Evolutionary conservation across 1,139 yeast genomes (phyloP).

Genomic region (Hanseniaspora gamundiae): DNA sequence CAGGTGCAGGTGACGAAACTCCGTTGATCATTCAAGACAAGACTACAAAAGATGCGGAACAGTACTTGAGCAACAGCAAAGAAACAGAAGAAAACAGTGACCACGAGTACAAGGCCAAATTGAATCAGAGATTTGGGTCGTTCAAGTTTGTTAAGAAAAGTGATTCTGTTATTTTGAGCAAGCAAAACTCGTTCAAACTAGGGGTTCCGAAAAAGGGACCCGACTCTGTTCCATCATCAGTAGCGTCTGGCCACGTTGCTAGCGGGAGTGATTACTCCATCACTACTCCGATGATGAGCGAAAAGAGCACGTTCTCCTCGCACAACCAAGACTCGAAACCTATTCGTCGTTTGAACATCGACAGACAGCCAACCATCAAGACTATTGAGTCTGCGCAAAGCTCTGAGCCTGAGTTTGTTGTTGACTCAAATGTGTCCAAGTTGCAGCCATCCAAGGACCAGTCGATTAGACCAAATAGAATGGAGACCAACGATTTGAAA

Average conservation of each 20-base stretch:
- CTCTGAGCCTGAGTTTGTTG: not conserved
- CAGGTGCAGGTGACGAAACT: not conserved
- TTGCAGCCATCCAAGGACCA: not conserved
- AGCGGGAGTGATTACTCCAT: constrained; percentile 22
- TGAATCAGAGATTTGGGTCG: constrained; percentile 3
- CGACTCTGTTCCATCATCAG: constrained; percentile 14
- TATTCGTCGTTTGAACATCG: not conserved
- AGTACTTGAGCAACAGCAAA: not conserved
- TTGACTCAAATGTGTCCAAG: not conserved
- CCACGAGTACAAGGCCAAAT: constrained; percentile 6
- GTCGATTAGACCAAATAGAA: constrained; percentile 12
- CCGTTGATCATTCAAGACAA: too few relatives aligned
- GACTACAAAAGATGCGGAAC: too few relatives aligned
- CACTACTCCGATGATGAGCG: not conserved
- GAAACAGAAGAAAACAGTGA: not conserved
- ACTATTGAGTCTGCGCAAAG: not conserved
- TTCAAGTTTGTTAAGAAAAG: constrained; percentile 5
- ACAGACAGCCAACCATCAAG: not conserved
- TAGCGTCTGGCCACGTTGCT: constrained; percentile 23
- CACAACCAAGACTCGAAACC: not conserved
- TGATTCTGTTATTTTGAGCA: not conserved
- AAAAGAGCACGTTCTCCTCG: not conserved
- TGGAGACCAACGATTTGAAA: constrained; percentile 15
- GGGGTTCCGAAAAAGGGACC: not conserved
- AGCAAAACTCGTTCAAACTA: not conserved